Conservation (phyloP, 306 rosid genomes). For the Quercus agrifolia region DNA sequence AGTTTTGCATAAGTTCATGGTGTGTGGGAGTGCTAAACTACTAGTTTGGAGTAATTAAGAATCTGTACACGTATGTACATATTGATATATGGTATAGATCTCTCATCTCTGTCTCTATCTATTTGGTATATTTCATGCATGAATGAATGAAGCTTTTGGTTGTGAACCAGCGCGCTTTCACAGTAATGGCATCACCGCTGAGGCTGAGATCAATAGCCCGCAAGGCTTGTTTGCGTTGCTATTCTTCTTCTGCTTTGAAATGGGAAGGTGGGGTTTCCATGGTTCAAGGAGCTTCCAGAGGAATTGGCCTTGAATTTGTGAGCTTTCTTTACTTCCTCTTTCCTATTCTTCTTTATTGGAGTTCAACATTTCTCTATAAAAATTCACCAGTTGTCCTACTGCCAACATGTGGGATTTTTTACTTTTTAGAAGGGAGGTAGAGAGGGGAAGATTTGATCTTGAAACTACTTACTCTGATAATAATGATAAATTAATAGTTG, state of each 20-base stretch:
- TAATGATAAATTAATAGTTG: too few species aligned
- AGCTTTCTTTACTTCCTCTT: conserved; percentile 1
- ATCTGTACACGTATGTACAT: too few species aligned
- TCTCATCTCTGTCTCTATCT: too few species aligned
- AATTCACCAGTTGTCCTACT: not conserved
- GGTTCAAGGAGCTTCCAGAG: conserved; percentile 64
- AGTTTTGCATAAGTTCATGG: too few species aligned
- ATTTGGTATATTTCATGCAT: too few species aligned
- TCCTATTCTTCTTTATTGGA: not conserved
- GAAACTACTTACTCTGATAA: too few species aligned
- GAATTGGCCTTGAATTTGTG: conserved; percentile 55
- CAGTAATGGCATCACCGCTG: conserved; percentile 27
- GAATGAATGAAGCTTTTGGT: not conserved
- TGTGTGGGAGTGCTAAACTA: too few species aligned
- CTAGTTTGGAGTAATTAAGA: too few species aligned
- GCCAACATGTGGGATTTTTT: too few species aligned
- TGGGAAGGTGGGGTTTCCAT: conserved; percentile 36
- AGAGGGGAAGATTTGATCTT: too few species aligned
- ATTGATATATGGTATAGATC: too few species aligned
- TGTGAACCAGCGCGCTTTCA: conserved; percentile 1
- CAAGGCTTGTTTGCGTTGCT: conserved; percentile 26
- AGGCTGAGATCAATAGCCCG: conserved; percentile 10
- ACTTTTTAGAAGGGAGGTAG: too few species aligned
- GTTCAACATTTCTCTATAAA: not conserved
- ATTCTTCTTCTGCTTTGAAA: conserved; percentile 14